A percentile compares a stretch with the other conserved stretches of the same genome.
These are phyloP conservation scores for Sporobolomyces pararoseus DNA, from an alignment of 768 basidiomycete species.

Conservation along the genomic window DNA sequence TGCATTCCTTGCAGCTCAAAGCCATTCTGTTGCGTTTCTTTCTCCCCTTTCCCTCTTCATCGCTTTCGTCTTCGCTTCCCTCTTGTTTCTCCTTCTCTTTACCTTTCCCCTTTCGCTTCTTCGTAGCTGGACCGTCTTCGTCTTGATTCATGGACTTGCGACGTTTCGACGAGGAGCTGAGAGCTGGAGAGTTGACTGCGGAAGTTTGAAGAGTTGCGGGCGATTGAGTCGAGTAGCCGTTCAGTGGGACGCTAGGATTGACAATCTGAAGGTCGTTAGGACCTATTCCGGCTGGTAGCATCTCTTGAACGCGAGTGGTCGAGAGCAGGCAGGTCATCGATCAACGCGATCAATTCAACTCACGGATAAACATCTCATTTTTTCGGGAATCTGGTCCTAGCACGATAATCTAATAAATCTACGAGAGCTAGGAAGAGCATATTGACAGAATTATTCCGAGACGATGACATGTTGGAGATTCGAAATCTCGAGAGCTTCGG, in stretches of 20 bases:
- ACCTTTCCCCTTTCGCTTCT: conserved; percentile 4
- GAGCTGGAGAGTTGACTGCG: conserved; percentile 4
- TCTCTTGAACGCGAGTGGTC: no score
- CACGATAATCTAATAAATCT: no score
- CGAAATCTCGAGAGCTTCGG: no score
- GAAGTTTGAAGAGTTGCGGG: background rate
- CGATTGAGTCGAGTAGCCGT: background rate
- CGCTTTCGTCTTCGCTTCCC: background rate
- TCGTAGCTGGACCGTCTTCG: background rate
- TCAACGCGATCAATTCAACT: no score
- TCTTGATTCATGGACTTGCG: background rate
- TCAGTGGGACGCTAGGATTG: background rate
- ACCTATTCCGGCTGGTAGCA: background rate
- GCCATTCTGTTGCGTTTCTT: conserved; percentile 39
- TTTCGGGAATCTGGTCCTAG: no score
- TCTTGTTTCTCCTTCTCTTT: background rate
- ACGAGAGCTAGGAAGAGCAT: no score
- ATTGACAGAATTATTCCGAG: no score
- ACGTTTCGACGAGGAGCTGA: conserved; percentile 8
- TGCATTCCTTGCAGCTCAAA: conserved; percentile 36
- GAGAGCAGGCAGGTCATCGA: no score
- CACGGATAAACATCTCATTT: no score
- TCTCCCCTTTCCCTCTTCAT: background rate
- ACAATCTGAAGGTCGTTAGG: background rate
- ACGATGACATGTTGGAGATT: no score